These are phyloP conservation scores for Amanita fuliginea DNA, from an alignment of 768 basidiomycete species.

Conservation along the genomic window DNA sequence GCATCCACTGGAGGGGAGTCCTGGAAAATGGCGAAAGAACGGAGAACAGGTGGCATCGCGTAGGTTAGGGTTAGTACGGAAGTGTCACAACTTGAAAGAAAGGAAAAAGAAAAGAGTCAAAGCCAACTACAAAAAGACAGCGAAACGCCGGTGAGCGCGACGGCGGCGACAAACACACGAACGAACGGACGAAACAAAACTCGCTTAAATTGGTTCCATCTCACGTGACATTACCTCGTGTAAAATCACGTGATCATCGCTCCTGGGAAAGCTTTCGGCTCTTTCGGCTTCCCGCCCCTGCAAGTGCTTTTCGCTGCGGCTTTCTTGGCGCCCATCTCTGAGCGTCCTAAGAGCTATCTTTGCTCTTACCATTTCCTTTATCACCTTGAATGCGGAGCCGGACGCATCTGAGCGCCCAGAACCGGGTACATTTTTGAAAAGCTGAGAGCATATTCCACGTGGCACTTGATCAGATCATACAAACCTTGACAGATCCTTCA, in stretches of 20 bases:
- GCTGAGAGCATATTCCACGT: not conserved
- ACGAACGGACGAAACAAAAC: not conserved
- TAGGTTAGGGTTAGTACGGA: not conserved
- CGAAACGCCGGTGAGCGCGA: not conserved
- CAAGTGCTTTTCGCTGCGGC: not conserved
- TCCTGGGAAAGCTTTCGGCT: not conserved
- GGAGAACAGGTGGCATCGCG: slow-evolving; percentile 4
- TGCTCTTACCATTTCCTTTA: not conserved
- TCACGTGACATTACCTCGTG: not conserved
- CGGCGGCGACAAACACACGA: not conserved
- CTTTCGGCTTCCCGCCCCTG: not conserved
- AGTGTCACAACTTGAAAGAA: not conserved
- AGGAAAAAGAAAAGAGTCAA: too few species aligned
- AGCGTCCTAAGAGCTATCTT: not conserved
- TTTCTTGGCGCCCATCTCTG: not conserved
- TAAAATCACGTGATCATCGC: too few species aligned
- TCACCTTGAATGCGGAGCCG: not conserved
- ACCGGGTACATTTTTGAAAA: slow-evolving; percentile 3
- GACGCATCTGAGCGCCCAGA: not conserved
- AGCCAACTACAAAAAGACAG: not conserved
- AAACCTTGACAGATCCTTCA: not conserved
- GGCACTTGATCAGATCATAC: slow-evolving; percentile 2
- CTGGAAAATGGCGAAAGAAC: slow-evolving; percentile 51
- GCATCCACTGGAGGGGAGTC: slow-evolving; percentile 33
- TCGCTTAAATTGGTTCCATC: slow-evolving; percentile 1